A percentile compares a stretch with the other conserved stretches of the same genome.
Conservation (phyloP, 805 yeast genomes). For the Saccharomycopsis oosterbeekiorum region DNA sequence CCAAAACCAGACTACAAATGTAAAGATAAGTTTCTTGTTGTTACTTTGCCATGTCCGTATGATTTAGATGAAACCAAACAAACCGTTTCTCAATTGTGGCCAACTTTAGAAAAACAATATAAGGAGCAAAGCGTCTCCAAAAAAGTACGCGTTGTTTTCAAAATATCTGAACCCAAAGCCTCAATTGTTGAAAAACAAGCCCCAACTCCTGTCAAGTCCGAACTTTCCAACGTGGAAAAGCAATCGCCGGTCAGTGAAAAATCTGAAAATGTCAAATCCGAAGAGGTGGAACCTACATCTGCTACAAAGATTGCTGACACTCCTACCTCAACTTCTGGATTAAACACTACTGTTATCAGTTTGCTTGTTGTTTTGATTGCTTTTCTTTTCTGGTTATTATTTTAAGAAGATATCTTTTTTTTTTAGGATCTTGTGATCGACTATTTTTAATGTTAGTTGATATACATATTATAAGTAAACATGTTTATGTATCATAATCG, state of each 20-base stretch:
- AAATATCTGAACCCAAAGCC: constrained; percentile 11
- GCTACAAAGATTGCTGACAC: constrained; percentile 14
- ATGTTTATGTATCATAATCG: constrained; percentile 1
- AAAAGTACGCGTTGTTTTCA: constrained; percentile 56
- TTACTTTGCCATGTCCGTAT: constrained; percentile 67
- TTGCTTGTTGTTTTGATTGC: neutral
- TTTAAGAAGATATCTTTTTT: constrained; percentile 3
- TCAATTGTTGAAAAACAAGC: constrained; percentile 18
- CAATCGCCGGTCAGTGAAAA: constrained; percentile 12
- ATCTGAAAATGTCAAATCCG: constrained; percentile 19
- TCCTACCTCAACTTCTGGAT: constrained; percentile 17
- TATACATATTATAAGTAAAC: constrained; percentile 2
- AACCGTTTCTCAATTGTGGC: constrained; percentile 61
- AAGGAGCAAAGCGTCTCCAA: constrained; percentile 48
- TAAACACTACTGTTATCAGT: constrained; percentile 11
- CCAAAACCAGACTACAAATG: constrained; percentile 68
- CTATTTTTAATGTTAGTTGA: neutral
- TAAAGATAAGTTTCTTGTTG: constrained; percentile 87
- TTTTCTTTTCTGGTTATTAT: constrained; percentile 1
- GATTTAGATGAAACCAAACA: constrained; percentile 34
- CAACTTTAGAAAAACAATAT: constrained; percentile 52
- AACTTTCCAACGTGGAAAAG: neutral
- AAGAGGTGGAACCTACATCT: constrained; percentile 19
- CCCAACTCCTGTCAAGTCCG: constrained; percentile 21
- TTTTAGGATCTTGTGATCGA: neutral